phyloP scores from a whole-genome alignment of 1,139 yeast genomes.

The Saccharomycopsis hybrid region DNA sequence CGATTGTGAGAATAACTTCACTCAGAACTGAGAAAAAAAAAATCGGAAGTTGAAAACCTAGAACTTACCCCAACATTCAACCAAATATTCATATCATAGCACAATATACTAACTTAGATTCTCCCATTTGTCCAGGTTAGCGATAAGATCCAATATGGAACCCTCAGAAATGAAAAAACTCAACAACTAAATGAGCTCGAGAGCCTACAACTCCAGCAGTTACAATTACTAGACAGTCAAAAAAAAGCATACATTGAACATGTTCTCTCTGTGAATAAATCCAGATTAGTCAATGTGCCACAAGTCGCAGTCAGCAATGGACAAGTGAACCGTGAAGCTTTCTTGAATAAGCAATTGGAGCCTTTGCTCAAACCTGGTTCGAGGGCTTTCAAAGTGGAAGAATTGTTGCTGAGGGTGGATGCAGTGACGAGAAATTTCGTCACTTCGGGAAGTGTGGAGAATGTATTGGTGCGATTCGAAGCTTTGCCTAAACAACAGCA shows the following conservation, averaged over 20 bases:
- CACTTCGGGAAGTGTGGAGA: constrained; percentile 29
- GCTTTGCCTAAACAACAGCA: constrained; percentile 20
- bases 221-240: constrained; percentile 4
- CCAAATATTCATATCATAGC: too few relatives aligned
- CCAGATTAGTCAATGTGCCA: constrained; percentile 7
- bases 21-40: too few relatives aligned
- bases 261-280: constrained; percentile 5
- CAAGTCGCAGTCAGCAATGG: constrained; percentile 18
- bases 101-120: too few relatives aligned
- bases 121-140: neutral
- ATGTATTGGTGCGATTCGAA: constrained; percentile 28
- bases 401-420: constrained; percentile 40
- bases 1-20: too few relatives aligned
- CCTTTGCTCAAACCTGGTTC: constrained; percentile 37
- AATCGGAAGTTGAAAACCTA: too few relatives aligned
- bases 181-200: neutral
- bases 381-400: constrained; percentile 24
- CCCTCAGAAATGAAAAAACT: neutral
- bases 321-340: constrained; percentile 34
- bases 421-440: constrained; percentile 38
- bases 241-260: constrained; percentile 3
- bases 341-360: constrained; percentile 46
- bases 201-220: neutral
- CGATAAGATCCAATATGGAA: constrained; percentile 8
- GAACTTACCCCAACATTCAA: too few relatives aligned